phyloP scores from a whole-genome alignment of 2,329 filamentous ascomycete genomes.

The Myriosclerotinia curreyana region DNA sequence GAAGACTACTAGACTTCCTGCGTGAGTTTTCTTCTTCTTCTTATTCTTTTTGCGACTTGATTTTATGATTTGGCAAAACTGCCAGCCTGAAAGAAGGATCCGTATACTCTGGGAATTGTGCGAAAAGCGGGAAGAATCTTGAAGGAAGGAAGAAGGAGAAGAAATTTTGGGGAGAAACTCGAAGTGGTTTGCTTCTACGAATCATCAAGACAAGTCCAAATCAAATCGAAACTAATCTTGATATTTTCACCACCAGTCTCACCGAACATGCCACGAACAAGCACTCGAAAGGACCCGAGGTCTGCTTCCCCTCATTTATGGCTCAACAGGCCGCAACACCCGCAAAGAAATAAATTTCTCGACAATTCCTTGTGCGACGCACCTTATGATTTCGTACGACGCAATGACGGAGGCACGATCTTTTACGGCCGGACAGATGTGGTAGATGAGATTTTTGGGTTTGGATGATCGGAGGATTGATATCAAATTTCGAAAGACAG shows the following conservation, averaged over 20 bases:
- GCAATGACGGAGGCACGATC: constrained; percentile 15
- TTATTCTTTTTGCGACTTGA: not conserved
- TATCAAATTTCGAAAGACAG: constrained; percentile 16
- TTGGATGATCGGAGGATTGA: constrained; percentile 13
- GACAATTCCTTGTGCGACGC: constrained; percentile 2
- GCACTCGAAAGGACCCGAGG: constrained; percentile 67
- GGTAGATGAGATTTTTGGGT: constrained; percentile 7
- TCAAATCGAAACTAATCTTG: not conserved
- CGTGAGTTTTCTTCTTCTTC: constrained; percentile 48
- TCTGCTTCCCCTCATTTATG: constrained; percentile 60
- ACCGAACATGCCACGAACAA: constrained; percentile 71
- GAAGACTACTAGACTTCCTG: constrained; percentile 70
- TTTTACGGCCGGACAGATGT: constrained; percentile 20
- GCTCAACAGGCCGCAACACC: constrained; percentile 12
- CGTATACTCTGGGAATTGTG: not conserved
- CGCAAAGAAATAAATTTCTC: constrained; percentile 20
- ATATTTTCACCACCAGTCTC: constrained; percentile 46
- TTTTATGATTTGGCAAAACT: not conserved
- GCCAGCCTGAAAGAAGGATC: not conserved
- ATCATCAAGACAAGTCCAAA: not conserved
- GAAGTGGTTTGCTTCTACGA: not conserved
- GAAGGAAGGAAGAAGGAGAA: not conserved
- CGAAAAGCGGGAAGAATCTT: not conserved
- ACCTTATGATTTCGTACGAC: constrained; percentile 10
- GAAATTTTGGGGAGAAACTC: not conserved